A percentile compares a stretch with the other conserved stretches of the same genome.
phyloP scores from a whole-genome alignment of 345 rosid genomes.

The Gossypium stocksii region DNA sequence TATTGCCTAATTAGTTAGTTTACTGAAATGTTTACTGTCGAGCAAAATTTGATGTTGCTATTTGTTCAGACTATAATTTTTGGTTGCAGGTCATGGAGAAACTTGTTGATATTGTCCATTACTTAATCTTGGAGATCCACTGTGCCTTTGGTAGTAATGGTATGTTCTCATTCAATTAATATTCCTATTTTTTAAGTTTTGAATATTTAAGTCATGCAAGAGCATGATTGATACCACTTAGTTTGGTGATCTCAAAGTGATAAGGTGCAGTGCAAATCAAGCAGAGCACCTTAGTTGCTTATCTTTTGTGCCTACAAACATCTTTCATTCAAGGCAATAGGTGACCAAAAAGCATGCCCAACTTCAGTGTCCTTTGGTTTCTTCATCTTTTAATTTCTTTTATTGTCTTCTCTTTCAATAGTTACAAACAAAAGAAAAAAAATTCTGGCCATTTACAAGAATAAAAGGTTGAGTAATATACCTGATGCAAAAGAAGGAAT shows the following conservation, averaged over 20 bases:
- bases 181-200: not conserved
- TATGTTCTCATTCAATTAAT: conserved; percentile 27
- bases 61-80: conserved; percentile 13
- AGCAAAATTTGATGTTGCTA: not conserved
- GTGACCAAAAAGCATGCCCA: not conserved
- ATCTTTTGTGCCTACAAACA: not conserved
- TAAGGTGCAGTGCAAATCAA: not conserved
- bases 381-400: not conserved
- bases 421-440: not conserved
- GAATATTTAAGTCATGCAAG: not conserved
- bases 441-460: not conserved
- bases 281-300: not conserved
- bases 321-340: not conserved
- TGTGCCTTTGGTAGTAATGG: conserved; percentile 63
- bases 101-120: conserved; percentile 87
- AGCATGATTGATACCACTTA: conserved; percentile 1
- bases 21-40: not conserved
- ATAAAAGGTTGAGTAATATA: not conserved
- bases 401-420: not conserved
- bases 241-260: not conserved
- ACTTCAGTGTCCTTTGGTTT: not conserved
- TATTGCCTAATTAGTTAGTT: not conserved
- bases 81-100: conserved; percentile 79
- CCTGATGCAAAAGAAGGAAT: not conserved
- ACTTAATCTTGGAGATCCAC: conserved; percentile 79